phyloP scores from a whole-genome alignment of 306 rosid species.

The Hippophae tibetana region DNA sequence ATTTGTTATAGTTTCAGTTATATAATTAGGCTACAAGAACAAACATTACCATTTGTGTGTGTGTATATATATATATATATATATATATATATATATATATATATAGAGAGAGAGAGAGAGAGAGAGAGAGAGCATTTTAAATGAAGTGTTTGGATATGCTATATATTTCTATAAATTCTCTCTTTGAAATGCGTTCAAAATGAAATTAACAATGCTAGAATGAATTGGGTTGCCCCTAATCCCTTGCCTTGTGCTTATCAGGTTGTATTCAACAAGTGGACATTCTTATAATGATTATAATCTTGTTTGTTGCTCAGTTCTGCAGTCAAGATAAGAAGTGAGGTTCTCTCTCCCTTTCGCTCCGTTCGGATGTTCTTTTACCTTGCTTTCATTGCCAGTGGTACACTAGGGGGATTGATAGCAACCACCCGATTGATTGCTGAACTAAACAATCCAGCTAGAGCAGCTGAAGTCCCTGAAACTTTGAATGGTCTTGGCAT shows the following conservation, averaged over 20 bases:
- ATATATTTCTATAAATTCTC: no score
- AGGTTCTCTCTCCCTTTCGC: constrained; percentile 78
- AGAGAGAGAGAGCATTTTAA: no score
- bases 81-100: no score
- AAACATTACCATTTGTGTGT: no score
- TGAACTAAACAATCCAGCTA: constrained; percentile 63
- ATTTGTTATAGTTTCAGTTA: no score
- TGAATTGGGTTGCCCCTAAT: no score
- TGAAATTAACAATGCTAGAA: not conserved
- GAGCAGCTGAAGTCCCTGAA: constrained; percentile 43
- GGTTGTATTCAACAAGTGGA: constrained; percentile 29
- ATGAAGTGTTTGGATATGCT: no score
- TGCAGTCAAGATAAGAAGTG: constrained; percentile 72
- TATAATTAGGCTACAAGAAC: no score
- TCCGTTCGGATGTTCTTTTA: constrained; percentile 85
- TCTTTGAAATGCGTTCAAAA: constrained; percentile 7
- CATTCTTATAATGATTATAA: constrained; percentile 25
- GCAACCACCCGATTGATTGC: constrained; percentile 61
- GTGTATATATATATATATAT: no score
- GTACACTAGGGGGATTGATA: constrained; percentile 54
- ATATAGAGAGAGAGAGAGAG: no score
- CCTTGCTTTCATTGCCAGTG: constrained; percentile 63
- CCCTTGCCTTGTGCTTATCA: no score
- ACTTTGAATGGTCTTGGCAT: constrained; percentile 64
- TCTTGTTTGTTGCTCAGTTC: constrained; percentile 51